Evolutionary conservation across 2,329 filamentous ascomycete species (phyloP), one percentile per base, ranked within the genome.

Genomic region (Pseudocercospora pini-densiflorae): DNA sequence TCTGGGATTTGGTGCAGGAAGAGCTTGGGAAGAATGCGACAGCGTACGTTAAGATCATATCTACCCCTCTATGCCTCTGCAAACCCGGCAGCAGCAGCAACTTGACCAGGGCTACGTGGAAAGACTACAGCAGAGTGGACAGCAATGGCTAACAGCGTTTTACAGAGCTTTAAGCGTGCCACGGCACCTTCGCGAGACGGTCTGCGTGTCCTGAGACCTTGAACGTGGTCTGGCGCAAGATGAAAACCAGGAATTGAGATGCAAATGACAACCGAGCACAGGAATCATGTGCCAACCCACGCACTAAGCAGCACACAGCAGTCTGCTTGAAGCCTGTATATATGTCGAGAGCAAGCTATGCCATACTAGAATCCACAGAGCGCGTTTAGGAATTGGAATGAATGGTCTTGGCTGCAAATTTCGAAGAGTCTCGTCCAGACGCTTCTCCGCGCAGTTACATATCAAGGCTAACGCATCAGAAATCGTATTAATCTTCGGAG

Each of bases 11-110:
- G 95, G 96, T 79, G 94, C 94, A 71, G 95, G 95, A 76, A 89
- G 96, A 77, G 95, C 95, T 65, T 99, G 97, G 86, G 95, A 99
- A 82, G 95, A 99, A 86, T 97, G 95, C 83, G 97, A 99, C 85
- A 92, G 87, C 75, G 83, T 85, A 73, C 74, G 81, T 80, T 47
- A 7, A 6, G 21, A 12, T 10, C 47, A 16, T 5, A 5, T 14
- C 4, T 2, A 21, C 47, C 8, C 14, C 9, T 24, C 27, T 33
- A 1, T 5, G 8, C 23, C 24, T 33, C 47, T 29, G 10, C 23
- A 21, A 5, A 36, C 4, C 33, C 12, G 33, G 33, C 33, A 33
- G 27, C n/a, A 16, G n/a, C 21, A 29, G 51, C 21, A 27, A 8
- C 3, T 10, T 5, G 5, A 24, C 8, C 45, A 51, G 23, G 19